Base-by-base conservation (phyloP, 768 basidiomycete species). In the Tulasnella sp. region DNA sequence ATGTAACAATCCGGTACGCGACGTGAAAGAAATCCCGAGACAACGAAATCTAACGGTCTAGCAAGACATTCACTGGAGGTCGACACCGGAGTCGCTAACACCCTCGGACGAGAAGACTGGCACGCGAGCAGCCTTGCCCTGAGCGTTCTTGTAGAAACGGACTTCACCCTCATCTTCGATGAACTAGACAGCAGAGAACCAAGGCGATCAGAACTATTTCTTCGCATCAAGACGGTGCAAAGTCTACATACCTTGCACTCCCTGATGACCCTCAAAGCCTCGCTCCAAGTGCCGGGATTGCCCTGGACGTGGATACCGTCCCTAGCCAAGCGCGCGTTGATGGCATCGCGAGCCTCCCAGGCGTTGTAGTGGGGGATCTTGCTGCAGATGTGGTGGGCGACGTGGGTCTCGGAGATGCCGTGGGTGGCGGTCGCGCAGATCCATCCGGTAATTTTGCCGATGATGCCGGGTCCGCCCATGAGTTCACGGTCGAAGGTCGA, bases 341-440 rank as follows among this genome's bases (percentile, higher is more conserved):
- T 84, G 35, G 93, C 94, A 74, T 85, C 86, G 34, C 89, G 87
- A 22, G 96, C 96, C 78, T 96, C 95, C 94, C 94, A 96, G 79
- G 92, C 91, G 74, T 93, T 83, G 80, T 94, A 98, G 80, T 99
- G 96, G n/a, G 96, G 96, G 75, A 99, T 98, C 83, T 95, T 96
- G 86, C 90, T 92, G 74, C 86, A 88, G 74, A 96, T 86, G 80
- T 98, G 96, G 81, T 98, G 96, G 26, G 88, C 82, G 72, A 96
- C 90, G 79, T 96, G 94, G 35, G 94, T 95, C 83, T 95, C 94
- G 3, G 91, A 93, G 78, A 97, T 95, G 76, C 94, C 94, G 80
- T 96, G 89, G 32, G 95, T 92, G 70, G 90, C 86, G 77, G 88
- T 86, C 0, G 88, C 88, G 47, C 95, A 95, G 75, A 98, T 85